Base-by-base conservation (phyloP, 768 basidiomycete genomes). In the Tylopilus sp. region DNA sequence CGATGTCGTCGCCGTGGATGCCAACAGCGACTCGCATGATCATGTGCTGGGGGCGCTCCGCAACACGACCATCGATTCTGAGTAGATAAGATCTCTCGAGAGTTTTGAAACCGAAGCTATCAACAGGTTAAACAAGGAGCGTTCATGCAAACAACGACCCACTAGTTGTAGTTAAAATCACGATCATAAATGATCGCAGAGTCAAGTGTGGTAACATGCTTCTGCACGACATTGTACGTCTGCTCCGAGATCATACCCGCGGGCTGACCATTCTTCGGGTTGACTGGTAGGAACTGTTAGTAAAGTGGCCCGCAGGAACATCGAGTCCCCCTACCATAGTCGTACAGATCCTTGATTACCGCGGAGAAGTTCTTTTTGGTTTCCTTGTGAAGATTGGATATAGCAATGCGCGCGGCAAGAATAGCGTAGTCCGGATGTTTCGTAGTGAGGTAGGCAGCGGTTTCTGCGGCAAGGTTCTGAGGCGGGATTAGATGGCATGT, bases 11-110 rank as follows among this genome's bases (percentile, higher is more conserved):
- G 5, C 94, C 95, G 68, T 98, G 95, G 50, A 99, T 94, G 36
- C 95, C 95, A 41, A 98, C 93, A 41, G 97, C 91, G 50, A 99
- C 97, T 69, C 97, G 94, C 97, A 99, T 98, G 69, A 98, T 87
- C 83, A 98, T 91, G 70, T 98, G 97, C 63, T 98, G 97, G 26
- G 97, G 97, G 33, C 97, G 86, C 70, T 99, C 97, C 38, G 94
- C 95, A 42, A 95, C 91, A 52, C 90, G 89, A 38, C 93, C 92
- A 66, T 95, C 82, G 72, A 98, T 85, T 51, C 94, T 86, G 38
- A 99, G 85, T 6, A 98, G 83, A 71, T 99, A 99, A 2, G 95
- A 98, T 28, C 95, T 88, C 72, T 99, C 97, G 28, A 99, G 85
- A 3, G 97, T 99, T 72, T 99, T 99, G 83, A 98, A 98, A n/a